These are phyloP conservation scores for Bonia amplexicaulis DNA, from an alignment of 176 grass and related monocot species.

Conservation along the genomic window DNA sequence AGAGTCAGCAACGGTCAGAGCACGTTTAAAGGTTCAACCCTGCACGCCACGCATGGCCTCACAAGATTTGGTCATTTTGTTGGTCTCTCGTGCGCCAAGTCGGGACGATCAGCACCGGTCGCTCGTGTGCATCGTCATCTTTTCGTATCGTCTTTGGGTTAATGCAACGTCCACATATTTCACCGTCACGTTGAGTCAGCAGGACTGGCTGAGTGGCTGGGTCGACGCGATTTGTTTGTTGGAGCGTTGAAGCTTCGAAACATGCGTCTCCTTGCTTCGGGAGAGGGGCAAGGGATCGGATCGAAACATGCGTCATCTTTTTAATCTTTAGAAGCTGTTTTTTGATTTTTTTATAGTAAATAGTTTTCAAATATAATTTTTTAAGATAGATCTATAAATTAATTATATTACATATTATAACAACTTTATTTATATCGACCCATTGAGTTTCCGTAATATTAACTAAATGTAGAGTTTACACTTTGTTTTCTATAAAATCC, in stretches of 20 bases:
- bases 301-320: too few relatives aligned
- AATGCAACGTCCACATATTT: not conserved
- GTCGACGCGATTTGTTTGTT: not conserved
- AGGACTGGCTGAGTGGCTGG: not conserved
- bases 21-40: not conserved
- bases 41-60: not conserved
- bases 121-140: conserved; percentile 17
- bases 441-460: too few relatives aligned
- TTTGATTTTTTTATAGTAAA: too few relatives aligned
- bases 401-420: too few relatives aligned
- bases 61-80: not conserved
- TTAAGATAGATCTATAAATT: too few relatives aligned
- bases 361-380: too few relatives aligned
- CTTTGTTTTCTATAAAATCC: too few relatives aligned
- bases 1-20: not conserved
- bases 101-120: not conserved
- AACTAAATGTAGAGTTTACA: too few relatives aligned
- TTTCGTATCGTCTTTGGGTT: not conserved
- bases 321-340: too few relatives aligned
- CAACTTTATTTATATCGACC: too few relatives aligned
- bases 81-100: not conserved
- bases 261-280: not conserved
- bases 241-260: not conserved
- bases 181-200: not conserved
- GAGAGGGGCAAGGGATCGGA: not conserved